Evolutionary conservation across 1,139 yeast species (phyloP), one percentile per base, ranked within the genome.

Genomic region (Candida sojae): DNA sequence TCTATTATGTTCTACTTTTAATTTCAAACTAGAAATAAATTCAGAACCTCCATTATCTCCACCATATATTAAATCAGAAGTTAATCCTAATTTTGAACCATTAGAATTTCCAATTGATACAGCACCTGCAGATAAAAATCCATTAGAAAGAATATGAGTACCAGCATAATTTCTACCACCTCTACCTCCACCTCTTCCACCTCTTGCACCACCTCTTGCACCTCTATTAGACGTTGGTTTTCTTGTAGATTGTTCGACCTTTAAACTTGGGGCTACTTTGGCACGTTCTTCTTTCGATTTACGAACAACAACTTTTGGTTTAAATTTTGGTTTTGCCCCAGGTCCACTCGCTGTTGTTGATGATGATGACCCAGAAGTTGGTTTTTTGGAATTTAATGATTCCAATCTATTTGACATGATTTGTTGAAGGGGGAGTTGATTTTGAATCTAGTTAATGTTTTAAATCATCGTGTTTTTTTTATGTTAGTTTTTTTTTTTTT

Each of bases 281-380:
- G 83, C 95, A 62, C 97, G 73, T 59, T 89, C 97, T 58, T 88
- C 93, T 57, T 88, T 86, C 21, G 90, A 71, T 62, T 89, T 82
- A 66, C 97, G 75, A 1, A 88, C 89, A 38, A 90, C 96, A 1
- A 76, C 85, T 63, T 90, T 90, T 1, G 97, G 97, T 61, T 84
- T 81, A 66, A 90, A 90, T 64, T 86, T 84, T 2, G 58, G 50
- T 36, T 26, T n/a, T 4, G n/a, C 29, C 5, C 39, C 29, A n/a
- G 39, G 23, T 10, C 28, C 21, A 11, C 23, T 36, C 12, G 37
- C 25, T 9, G 37, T 7, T n/a, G 34, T 30, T 12, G 42, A 29
- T 8, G 33, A 17, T 28, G 41, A 29, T 6, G 40, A 37, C 8
- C 31, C 34, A 3, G 50, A 39, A 3, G 60, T 53, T 11, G 70